phyloP scores from a whole-genome alignment of 2,329 filamentous ascomycete genomes.

The Arthrinium phaeospermum region DNA sequence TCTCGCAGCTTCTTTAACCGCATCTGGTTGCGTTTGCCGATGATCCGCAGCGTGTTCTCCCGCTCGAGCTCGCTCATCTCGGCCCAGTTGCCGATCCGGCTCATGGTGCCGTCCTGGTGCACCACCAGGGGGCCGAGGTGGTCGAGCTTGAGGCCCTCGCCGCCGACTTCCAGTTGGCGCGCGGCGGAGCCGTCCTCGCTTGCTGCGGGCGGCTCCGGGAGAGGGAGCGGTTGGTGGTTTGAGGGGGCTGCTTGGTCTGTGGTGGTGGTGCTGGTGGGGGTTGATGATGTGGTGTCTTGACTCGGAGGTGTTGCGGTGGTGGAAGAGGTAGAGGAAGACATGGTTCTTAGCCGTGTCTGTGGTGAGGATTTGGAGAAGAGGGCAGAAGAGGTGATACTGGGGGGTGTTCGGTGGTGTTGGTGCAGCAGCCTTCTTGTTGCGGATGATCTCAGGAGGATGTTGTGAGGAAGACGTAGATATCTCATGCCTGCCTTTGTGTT shows the following conservation, averaged over 20 bases:
- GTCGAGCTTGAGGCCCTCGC: constrained; percentile 63
- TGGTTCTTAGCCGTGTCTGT: neutral
- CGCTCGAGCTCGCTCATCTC: constrained; percentile 73
- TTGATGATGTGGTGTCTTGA: neutral
- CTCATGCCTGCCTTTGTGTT: constrained; percentile 7
- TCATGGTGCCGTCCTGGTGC: constrained; percentile 73
- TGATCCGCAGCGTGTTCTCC: constrained; percentile 68
- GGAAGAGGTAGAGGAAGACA: neutral
- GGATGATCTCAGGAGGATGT: neutral
- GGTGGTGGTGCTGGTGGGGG: neutral
- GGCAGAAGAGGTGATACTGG: neutral
- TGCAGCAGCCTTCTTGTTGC: constrained; percentile 1
- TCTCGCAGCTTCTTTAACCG: constrained; percentile 61
- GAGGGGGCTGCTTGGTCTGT: neutral
- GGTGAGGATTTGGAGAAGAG: neutral
- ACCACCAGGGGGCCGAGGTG: constrained; percentile 76
- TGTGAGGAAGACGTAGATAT: neutral
- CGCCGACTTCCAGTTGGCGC: constrained; percentile 39
- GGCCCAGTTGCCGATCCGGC: constrained; percentile 75
- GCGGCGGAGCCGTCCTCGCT: constrained; percentile 27
- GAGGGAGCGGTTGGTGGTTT: constrained; percentile 17
- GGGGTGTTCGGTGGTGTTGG: neutral
- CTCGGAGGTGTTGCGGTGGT: neutral
- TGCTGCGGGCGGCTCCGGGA: constrained; percentile 28
- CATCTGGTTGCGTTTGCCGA: constrained; percentile 71